These are phyloP conservation scores for Galeopsis tetrahit DNA, from an alignment of 257 asterid species.

Conservation along the genomic window DNA sequence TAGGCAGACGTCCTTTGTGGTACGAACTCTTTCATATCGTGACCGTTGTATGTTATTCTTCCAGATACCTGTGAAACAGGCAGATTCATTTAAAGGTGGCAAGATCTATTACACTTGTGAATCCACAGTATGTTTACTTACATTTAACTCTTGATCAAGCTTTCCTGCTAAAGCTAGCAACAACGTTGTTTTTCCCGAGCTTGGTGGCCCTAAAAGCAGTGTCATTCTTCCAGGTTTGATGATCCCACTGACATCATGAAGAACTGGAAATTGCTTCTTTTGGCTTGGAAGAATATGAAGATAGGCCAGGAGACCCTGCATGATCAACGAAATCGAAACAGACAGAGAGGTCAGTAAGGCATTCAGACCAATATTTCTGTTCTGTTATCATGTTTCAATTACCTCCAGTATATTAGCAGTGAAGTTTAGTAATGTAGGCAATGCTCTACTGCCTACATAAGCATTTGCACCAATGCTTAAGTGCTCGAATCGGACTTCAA, in stretches of 20 bases:
- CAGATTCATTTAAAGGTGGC: neutral
- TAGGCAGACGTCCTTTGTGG: conserved; percentile 89
- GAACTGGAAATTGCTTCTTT: conserved; percentile 73
- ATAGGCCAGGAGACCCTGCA: conserved; percentile 65
- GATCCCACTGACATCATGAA: conserved; percentile 75
- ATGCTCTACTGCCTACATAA: conserved; percentile 80
- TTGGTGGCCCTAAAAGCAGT: conserved; percentile 88
- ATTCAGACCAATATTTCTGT: neutral
- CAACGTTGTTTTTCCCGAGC: conserved; percentile 89
- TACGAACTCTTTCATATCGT: conserved; percentile 71
- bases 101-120: neutral
- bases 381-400: conserved; percentile 1
- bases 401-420: conserved; percentile 76
- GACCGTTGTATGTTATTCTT: conserved; percentile 82
- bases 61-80: conserved; percentile 59
- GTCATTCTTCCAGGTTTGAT: conserved; percentile 90
- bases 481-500: conserved; percentile 85
- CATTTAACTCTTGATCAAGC: conserved; percentile 65
- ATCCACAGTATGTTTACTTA: conserved; percentile 37
- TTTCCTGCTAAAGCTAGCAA: conserved; percentile 88
- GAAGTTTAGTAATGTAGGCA: conserved; percentile 81
- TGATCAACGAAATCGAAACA: neutral
- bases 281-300: conserved; percentile 61
- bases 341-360: conserved; percentile 20
- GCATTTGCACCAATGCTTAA: conserved; percentile 81